These are phyloP conservation scores for Rheum nobile DNA, from an alignment of 148 eudicot species.

Conservation along the genomic window DNA sequence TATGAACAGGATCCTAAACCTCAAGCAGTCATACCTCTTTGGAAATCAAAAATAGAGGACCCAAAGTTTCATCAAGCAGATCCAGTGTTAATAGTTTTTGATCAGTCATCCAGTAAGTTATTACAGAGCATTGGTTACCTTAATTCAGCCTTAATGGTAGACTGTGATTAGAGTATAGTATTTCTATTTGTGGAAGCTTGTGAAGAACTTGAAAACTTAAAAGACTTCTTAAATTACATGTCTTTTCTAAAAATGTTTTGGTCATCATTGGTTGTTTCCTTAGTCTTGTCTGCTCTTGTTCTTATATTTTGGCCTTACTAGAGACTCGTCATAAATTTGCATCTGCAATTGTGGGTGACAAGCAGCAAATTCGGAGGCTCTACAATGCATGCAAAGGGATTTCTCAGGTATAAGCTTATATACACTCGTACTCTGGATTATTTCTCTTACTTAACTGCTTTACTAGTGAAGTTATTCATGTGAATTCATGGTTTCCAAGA, in stretches of 20 bases:
- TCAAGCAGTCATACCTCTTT: conserved; percentile 33
- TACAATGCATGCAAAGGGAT: conserved; percentile 52
- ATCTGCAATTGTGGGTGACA: conserved; percentile 42
- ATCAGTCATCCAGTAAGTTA: conserved; percentile 29
- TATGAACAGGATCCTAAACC: conserved; percentile 49
- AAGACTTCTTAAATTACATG: neutral
- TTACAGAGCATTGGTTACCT: neutral
- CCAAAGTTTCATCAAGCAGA: conserved; percentile 40
- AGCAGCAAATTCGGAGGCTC: conserved; percentile 30
- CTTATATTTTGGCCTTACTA: conserved; percentile 11
- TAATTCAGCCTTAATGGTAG: neutral
- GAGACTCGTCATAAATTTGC: conserved; percentile 44
- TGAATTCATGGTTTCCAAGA: neutral
- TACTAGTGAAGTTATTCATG: neutral
- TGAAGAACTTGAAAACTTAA: neutral
- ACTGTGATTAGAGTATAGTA: neutral
- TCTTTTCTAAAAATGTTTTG: neutral
- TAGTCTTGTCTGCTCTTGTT: neutral
- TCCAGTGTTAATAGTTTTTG: conserved; percentile 29
- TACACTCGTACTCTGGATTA: neutral
- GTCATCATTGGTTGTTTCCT: neutral
- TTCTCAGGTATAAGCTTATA: conserved; percentile 32
- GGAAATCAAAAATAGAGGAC: conserved; percentile 38
- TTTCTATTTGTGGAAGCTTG: neutral
- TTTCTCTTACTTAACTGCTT: neutral